phyloP scores from a whole-genome alignment of 805 yeast genomes.

The Pichia paraexigua region DNA sequence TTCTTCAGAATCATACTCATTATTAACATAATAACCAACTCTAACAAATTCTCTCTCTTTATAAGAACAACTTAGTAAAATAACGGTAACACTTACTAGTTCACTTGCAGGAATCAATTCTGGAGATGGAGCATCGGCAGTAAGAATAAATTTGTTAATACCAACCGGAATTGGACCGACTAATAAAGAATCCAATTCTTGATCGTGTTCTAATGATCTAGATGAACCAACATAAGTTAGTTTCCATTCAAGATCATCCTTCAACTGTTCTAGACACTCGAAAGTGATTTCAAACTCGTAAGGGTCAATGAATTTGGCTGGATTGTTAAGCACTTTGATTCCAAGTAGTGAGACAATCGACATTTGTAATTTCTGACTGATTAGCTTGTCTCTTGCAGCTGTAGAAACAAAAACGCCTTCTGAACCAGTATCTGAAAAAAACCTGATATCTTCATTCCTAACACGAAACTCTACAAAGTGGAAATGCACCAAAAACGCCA shows the following conservation, averaged over 20 bases:
- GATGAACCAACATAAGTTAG: constrained; percentile 95
- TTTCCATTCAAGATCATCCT: constrained; percentile 94
- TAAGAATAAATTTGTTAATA: constrained; percentile 81
- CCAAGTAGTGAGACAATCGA: constrained; percentile 90
- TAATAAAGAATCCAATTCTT: constrained; percentile 88
- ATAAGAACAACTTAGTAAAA: constrained; percentile 85
- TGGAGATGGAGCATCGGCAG: constrained; percentile 95
- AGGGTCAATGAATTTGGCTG: constrained; percentile 88
- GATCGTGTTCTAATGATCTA: constrained; percentile 90
- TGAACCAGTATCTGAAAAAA: too few species aligned
- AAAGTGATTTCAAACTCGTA: constrained; percentile 96
- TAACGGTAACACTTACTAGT: constrained; percentile 90
- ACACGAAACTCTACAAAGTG: too few species aligned
- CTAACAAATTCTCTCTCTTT: constrained; percentile 91
- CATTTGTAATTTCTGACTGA: constrained; percentile 36
- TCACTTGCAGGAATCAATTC: constrained; percentile 95
- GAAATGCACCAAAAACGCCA: background rate
- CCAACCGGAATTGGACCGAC: constrained; percentile 99
- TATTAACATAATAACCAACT: constrained; percentile 96
- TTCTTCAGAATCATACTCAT: constrained; percentile 92
- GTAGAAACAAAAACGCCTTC: background rate
- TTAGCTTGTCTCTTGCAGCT: background rate
- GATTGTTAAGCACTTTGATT: constrained; percentile 86
- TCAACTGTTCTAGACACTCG: constrained; percentile 89
- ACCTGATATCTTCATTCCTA: too few species aligned